Percentiles rank a stretch among this genome's conserved stretches.
phyloP scores from a whole-genome alignment of 345 rosid species.

The Moricandia arvensis region DNA sequence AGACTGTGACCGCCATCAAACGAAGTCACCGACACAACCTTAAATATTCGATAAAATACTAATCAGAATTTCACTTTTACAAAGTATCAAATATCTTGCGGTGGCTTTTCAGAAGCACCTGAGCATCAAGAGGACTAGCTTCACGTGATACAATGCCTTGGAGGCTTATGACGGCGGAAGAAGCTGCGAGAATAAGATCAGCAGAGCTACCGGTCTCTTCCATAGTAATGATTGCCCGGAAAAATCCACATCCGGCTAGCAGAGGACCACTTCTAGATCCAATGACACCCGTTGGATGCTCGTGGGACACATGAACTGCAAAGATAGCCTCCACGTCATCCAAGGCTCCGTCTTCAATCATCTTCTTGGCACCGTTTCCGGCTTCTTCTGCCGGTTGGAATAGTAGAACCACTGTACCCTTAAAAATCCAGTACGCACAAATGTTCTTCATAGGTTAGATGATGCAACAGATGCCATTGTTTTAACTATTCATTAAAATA shows the following conservation, averaged over 20 bases:
- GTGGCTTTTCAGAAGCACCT: conserved; percentile 37
- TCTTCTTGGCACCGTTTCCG: conserved; percentile 83
- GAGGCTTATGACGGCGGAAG: conserved; percentile 73
- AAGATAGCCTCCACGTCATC: conserved; percentile 77
- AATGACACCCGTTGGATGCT: conserved; percentile 67
- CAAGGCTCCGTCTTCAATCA: conserved; percentile 78
- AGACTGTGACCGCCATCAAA: conserved; percentile 61
- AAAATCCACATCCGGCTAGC: conserved; percentile 90
- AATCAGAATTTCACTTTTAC: not conserved
- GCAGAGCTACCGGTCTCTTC: conserved; percentile 35
- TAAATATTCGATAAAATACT: not conserved
- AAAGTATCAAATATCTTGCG: not conserved
- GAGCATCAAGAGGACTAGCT: conserved; percentile 81
- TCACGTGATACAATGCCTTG: conserved; percentile 88
- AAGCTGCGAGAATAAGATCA: conserved; percentile 66
- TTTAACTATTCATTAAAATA: not conserved
- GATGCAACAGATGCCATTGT: not conserved
- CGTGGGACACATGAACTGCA: conserved; percentile 81
- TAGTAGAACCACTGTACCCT: conserved; percentile 85
- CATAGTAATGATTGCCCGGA: conserved; percentile 55
- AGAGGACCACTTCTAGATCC: conserved; percentile 86
- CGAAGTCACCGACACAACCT: conserved; percentile 84
- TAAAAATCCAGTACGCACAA: not conserved
- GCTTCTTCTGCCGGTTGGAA: conserved; percentile 98
- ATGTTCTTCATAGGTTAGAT: not conserved